Percentiles rank a stretch among this genome's conserved stretches.
Evolutionary conservation across 805 yeast species (phyloP).

Genomic region (Candida taoyuanica): DNA sequence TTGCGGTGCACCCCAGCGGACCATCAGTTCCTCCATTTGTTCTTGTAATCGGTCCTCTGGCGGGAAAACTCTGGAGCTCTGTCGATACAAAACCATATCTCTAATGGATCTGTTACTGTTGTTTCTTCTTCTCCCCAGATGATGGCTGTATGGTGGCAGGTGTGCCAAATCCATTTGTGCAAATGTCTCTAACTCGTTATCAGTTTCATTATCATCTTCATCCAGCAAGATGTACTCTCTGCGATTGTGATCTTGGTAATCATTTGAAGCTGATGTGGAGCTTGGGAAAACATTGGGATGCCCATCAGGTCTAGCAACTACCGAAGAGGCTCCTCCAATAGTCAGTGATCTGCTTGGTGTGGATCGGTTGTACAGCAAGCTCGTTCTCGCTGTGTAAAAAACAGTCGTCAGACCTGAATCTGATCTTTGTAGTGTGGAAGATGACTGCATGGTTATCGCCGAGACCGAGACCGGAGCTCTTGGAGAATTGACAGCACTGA

Average conservation of each 20-base stretch:
- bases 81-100: slow-evolving; percentile 26
- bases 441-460: background rate
- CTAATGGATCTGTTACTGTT: slow-evolving; percentile 21
- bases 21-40: slow-evolving; percentile 33
- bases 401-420: slow-evolving; percentile 3
- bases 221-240: too few species aligned
- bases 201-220: too few species aligned
- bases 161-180: slow-evolving; percentile 10
- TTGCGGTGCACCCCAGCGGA: slow-evolving; percentile 33
- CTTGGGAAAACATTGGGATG: too few species aligned
- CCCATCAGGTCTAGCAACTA: too few species aligned
- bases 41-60: slow-evolving; percentile 23
- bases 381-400: slow-evolving; percentile 3
- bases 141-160: slow-evolving; percentile 21
- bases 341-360: background rate
- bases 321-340: too few species aligned
- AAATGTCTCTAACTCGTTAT: background rate
- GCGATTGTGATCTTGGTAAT: too few species aligned
- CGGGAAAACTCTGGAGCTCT: slow-evolving; percentile 29
- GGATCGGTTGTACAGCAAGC: too few species aligned
- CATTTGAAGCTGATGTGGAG: too few species aligned
- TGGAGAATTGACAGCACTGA: too few species aligned
- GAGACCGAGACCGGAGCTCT: too few species aligned
- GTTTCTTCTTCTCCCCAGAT: background rate
- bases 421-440: background rate